phyloP scores from a whole-genome alignment of 139 green algal genomes.

The Coelastrella sp. region DNA sequence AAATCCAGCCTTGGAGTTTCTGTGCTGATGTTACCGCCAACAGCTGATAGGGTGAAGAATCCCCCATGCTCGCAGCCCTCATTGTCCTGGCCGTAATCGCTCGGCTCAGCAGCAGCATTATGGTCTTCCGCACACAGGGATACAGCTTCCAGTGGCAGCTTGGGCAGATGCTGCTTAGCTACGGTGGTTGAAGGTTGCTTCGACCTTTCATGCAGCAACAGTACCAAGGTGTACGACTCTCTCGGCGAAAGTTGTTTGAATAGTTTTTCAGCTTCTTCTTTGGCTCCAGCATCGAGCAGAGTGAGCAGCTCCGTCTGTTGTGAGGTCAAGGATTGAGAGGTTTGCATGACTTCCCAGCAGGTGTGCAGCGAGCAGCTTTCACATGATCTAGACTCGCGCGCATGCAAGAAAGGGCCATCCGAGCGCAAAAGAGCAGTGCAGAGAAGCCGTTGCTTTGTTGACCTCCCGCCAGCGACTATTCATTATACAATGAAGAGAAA shows the following conservation, averaged over 20 bases:
- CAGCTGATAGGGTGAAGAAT: not conserved
- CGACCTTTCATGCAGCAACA: not conserved
- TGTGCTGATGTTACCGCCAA: not conserved
- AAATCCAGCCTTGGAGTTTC: not conserved
- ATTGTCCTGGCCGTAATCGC: not conserved
- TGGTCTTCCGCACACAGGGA: no score
- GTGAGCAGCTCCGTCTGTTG: not conserved
- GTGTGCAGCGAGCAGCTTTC: no score
- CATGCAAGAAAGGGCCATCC: no score
- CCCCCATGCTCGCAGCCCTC: not conserved
- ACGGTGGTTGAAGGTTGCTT: not conserved
- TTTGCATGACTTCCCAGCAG: no score
- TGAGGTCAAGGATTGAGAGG: not conserved
- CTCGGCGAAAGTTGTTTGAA: not conserved
- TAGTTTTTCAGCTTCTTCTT: not conserved
- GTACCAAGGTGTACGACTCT: not conserved
- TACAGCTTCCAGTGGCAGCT: not conserved
- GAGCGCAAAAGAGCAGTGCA: no score
- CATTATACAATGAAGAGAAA: no score
- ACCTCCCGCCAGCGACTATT: no score
- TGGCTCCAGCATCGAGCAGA: not conserved
- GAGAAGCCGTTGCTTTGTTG: no score
- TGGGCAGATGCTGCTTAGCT: not conserved
- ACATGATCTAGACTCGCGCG: no score
- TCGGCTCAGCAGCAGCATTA: not conserved